These are phyloP conservation scores for Calonectria hawksworthii DNA, from an alignment of 2,329 filamentous ascomycete species.

Conservation along the genomic window DNA sequence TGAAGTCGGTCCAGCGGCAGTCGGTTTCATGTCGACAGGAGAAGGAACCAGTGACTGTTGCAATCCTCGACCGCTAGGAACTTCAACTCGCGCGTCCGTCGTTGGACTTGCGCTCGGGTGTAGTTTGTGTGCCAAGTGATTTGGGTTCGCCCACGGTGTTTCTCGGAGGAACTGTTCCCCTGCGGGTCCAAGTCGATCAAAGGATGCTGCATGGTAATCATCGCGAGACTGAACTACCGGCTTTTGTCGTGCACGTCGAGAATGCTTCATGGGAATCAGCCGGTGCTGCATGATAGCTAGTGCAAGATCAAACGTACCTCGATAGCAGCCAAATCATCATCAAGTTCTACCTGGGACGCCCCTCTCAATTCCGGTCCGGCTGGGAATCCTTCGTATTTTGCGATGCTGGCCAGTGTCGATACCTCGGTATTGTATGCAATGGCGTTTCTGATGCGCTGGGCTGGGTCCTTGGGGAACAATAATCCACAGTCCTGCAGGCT, in stretches of 20 bases:
- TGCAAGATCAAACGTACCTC: constrained; percentile 67
- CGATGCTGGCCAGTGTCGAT: constrained; percentile 88
- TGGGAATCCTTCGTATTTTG: constrained; percentile 96
- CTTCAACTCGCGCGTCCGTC: constrained; percentile 27
- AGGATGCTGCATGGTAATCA: constrained; percentile 63
- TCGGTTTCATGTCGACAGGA: constrained; percentile 40
- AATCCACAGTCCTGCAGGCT: constrained; percentile 86
- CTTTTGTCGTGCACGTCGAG: constrained; percentile 52
- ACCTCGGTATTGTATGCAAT: constrained; percentile 96
- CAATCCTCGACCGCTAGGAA: constrained; percentile 36
- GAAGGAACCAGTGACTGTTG: constrained; percentile 35
- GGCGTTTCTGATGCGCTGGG: constrained; percentile 86
- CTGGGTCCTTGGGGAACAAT: constrained; percentile 81
- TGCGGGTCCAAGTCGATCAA: constrained; percentile 71
- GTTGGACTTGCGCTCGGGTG: constrained; percentile 50
- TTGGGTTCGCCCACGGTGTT: constrained; percentile 93
- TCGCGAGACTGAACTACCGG: constrained; percentile 58
- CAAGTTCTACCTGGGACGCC: constrained; percentile 79
- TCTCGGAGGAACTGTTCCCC: constrained; percentile 91
- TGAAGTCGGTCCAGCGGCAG: constrained; percentile 39
- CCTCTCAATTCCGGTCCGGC: constrained; percentile 88
- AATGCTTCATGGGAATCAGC: constrained; percentile 49
- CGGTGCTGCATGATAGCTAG: constrained; percentile 34
- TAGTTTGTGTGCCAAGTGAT: constrained; percentile 77
- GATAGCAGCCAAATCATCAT: constrained; percentile 91